Conservation (phyloP, 208 protist species). For the Acanthamoeba quina region DNA sequence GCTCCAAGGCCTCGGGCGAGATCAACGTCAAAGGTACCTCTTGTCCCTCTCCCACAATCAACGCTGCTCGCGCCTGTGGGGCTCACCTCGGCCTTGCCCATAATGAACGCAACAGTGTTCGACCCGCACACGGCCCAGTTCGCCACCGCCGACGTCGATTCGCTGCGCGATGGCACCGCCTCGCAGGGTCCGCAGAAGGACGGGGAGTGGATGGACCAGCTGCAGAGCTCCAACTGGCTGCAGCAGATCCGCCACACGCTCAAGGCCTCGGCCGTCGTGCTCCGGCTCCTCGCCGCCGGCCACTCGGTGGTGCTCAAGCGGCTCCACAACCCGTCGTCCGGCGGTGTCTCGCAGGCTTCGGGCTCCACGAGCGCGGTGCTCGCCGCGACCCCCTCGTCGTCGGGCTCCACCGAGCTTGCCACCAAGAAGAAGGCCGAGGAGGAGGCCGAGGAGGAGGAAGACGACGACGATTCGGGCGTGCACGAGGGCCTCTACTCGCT, state of each 20-base stretch:
- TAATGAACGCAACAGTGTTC: not conserved
- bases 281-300: not conserved
- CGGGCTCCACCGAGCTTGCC: not conserved
- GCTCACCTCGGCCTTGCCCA: too few relatives aligned
- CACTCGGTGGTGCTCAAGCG: slow-evolving; percentile 25
- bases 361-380: not conserved
- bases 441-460: not conserved
- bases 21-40: slow-evolving; percentile 28
- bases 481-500: not conserved
- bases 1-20: not conserved
- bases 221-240: not conserved
- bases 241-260: slow-evolving; percentile 11
- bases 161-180: not conserved
- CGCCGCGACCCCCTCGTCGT: not conserved
- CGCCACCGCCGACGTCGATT: slow-evolving; percentile 21
- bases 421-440: not conserved
- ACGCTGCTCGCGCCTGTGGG: not conserved
- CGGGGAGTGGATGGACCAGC: slow-evolving; percentile 12
- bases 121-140: slow-evolving; percentile 8
- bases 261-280: not conserved
- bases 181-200: slow-evolving; percentile 29
- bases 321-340: not conserved
- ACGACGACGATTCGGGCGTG: not conserved
- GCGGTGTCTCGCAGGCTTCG: not conserved
- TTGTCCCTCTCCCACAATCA: not conserved